These are phyloP conservation scores for Kluyveromyces starmeri DNA, from an alignment of 805 yeast genomes.

Conservation along the genomic window DNA sequence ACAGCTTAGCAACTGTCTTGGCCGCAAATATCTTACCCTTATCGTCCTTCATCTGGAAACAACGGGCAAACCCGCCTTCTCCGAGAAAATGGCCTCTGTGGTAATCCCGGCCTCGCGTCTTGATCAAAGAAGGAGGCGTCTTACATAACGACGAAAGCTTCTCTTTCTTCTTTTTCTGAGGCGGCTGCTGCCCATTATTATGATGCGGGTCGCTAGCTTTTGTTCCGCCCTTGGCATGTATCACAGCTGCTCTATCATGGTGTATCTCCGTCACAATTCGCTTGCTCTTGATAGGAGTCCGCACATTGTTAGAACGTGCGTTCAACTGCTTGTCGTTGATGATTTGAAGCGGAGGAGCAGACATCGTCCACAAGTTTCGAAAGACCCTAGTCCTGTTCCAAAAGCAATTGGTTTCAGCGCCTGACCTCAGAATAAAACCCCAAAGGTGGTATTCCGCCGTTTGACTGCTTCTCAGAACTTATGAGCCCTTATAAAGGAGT, in stretches of 20 bases:
- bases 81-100: conserved; percentile 87
- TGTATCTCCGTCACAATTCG: conserved; percentile 7
- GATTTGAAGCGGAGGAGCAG: conserved; percentile 28
- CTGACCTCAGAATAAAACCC: too few species aligned
- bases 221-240: conserved; percentile 15
- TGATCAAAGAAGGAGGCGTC: conserved; percentile 91
- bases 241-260: conserved; percentile 5
- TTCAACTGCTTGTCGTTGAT: conserved; percentile 29
- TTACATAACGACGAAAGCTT: conserved; percentile 85
- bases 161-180: conserved; percentile 66
- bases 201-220: conserved; percentile 12
- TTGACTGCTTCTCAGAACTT: too few species aligned
- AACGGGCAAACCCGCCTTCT: conserved; percentile 98
- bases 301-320: conserved; percentile 22
- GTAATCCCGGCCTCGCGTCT: conserved; percentile 84
- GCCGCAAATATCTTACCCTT: conserved; percentile 87
- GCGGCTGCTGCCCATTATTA: conserved; percentile 22
- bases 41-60: conserved; percentile 93
- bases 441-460: too few species aligned
- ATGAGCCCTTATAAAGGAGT: too few species aligned
- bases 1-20: conserved; percentile 93
- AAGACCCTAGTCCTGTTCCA: too few species aligned
- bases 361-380: too few species aligned
- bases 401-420: too few species aligned
- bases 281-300: conserved; percentile 24